Percentiles rank a stretch among this genome's conserved stretches.
Conservation (phyloP, 306 rosid species). For the Crataegus laevigata region DNA sequence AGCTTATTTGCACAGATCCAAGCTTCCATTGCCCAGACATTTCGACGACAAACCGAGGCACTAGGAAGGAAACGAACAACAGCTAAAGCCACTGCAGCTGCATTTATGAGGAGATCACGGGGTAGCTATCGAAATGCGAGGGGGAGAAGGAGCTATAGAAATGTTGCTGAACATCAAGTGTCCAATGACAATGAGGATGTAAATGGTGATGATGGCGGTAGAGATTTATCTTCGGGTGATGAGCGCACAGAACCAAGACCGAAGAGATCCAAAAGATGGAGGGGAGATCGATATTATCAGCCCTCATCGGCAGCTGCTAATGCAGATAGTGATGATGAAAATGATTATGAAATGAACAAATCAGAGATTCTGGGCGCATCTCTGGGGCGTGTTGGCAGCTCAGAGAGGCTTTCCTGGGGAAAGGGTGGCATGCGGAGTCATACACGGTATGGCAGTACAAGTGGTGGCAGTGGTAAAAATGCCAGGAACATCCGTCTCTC, state of each 20-base stretch:
- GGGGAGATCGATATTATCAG: conserved; percentile 48
- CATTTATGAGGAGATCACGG: conserved; percentile 47
- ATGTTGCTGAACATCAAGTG: conserved; percentile 30
- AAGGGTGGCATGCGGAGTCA: conserved; percentile 60
- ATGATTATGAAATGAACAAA: conserved; percentile 40
- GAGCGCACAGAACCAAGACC: conserved; percentile 48
- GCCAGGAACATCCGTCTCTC: conserved; percentile 43
- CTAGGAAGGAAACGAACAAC: conserved; percentile 48
- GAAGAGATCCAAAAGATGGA: conserved; percentile 42
- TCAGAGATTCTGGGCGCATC: conserved; percentile 40
- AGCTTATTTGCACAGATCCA: conserved; percentile 45
- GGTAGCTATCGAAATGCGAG: conserved; percentile 45
- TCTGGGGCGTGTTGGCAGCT: conserved; percentile 37
- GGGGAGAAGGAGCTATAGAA: conserved; percentile 42
- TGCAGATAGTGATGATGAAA: conserved; percentile 49
- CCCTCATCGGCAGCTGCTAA: conserved; percentile 32
- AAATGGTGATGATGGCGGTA: conserved; percentile 47
- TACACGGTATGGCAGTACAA: conserved; percentile 44
- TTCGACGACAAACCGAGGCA: conserved; percentile 56
- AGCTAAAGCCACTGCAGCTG: conserved; percentile 42
- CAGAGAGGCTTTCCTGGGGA: conserved; percentile 74
- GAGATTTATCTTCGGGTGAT: conserved; percentile 51
- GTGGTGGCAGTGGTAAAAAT: conserved; percentile 44
- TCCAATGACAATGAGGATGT: conserved; percentile 54
- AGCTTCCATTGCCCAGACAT: conserved; percentile 63